A percentile compares a stretch with the other conserved stretches of the same genome.
These are phyloP conservation scores for Aspergillus neotritici DNA, from an alignment of 2,329 filamentous ascomycete genomes.

Conservation along the genomic window DNA sequence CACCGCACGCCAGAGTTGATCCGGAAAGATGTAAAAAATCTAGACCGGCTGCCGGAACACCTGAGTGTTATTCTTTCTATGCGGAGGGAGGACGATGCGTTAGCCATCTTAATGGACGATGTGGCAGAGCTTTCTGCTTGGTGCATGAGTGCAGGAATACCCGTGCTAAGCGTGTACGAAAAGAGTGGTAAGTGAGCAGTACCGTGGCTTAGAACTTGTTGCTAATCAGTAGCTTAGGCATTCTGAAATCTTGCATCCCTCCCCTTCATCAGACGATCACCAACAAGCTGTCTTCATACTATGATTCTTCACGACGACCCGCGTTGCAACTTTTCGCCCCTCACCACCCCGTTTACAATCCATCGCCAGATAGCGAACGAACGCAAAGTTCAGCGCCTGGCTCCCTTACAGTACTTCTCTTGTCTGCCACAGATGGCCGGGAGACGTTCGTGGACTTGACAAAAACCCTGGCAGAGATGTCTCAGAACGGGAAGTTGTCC, in stretches of 20 bases:
- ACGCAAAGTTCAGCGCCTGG: slow-evolving; percentile 20
- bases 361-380: slow-evolving; percentile 12
- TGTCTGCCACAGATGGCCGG: slow-evolving; percentile 82
- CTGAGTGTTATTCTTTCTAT: slow-evolving; percentile 77
- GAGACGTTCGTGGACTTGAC: slow-evolving; percentile 94
- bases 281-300: slow-evolving; percentile 79
- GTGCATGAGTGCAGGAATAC: slow-evolving; percentile 85
- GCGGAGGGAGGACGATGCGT: slow-evolving; percentile 63
- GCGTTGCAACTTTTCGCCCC: slow-evolving; percentile 67
- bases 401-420: slow-evolving; percentile 62
- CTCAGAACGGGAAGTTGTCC: slow-evolving; percentile 76
- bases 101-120: slow-evolving; percentile 83
- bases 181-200: slow-evolving; percentile 61
- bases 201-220: not conserved
- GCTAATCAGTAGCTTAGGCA: slow-evolving; percentile 49
- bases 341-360: slow-evolving; percentile 51
- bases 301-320: slow-evolving; percentile 64
- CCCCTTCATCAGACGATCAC: slow-evolving; percentile 73
- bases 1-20: slow-evolving; percentile 93
- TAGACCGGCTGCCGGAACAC: slow-evolving; percentile 74
- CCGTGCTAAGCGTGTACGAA: slow-evolving; percentile 85
- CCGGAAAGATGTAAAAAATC: slow-evolving; percentile 70
- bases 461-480: slow-evolving; percentile 90
- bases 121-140: slow-evolving; percentile 87
- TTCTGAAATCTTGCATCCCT: slow-evolving; percentile 84